Conservation (phyloP, 2,329 filamentous ascomycete genomes). For the Akanthomyces lecanii region DNA sequence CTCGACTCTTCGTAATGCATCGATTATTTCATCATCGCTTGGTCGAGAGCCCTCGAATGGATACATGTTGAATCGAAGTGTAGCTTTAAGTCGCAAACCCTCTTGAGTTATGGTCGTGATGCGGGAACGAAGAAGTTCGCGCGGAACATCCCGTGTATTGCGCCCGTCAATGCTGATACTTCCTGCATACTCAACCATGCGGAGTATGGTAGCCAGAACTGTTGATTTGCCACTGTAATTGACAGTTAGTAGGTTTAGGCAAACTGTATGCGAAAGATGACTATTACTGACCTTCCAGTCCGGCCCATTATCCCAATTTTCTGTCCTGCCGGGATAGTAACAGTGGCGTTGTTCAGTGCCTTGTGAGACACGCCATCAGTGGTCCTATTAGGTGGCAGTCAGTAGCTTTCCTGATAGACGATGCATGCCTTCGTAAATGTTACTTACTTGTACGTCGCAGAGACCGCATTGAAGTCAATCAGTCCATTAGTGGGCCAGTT, state of each 20-base stretch:
- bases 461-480: slow-evolving; percentile 6
- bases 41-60: neutral
- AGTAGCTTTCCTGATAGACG: too few relatives aligned
- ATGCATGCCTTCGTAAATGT: too few relatives aligned
- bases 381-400: neutral
- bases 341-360: neutral
- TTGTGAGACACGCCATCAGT: neutral
- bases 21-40: neutral
- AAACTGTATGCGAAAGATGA: too few relatives aligned
- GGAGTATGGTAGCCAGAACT: neutral
- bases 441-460: slow-evolving; percentile 9
- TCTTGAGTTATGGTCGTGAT: slow-evolving; percentile 29
- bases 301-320: slow-evolving; percentile 3
- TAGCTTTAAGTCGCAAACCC: slow-evolving; percentile 4
- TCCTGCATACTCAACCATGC: slow-evolving; percentile 8
- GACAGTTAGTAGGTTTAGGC: too few relatives aligned
- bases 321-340: neutral
- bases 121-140: slow-evolving; percentile 22
- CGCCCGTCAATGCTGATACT: slow-evolving; percentile 17
- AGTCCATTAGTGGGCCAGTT: neutral
- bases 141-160: neutral
- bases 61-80: slow-evolving; percentile 14
- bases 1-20: neutral
- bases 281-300: slow-evolving; percentile 5
- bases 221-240: slow-evolving; percentile 12